phyloP scores from a whole-genome alignment of 176 grass and related monocot genomes.

The Carex pumila region DNA sequence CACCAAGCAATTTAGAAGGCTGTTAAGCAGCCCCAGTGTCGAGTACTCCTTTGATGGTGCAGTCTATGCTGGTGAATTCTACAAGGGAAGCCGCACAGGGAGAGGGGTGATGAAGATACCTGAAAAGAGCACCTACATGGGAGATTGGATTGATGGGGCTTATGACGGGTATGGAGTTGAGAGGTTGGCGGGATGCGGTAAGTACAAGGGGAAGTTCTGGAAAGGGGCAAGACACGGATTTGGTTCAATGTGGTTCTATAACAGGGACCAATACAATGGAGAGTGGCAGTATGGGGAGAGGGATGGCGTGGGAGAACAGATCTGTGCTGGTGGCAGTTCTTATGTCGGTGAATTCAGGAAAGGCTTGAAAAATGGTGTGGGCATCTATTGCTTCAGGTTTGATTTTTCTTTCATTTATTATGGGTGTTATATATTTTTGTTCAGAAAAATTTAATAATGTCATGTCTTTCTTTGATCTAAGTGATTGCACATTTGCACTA shows the following conservation, averaged over 20 bases:
- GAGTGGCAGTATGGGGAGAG: slow-evolving; percentile 63
- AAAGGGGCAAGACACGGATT: slow-evolving; percentile 57
- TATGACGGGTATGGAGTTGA: slow-evolving; percentile 77
- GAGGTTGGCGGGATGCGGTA: slow-evolving; percentile 55
- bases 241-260: slow-evolving; percentile 64
- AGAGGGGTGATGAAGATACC: slow-evolving; percentile 57
- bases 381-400: slow-evolving; percentile 67
- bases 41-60: slow-evolving; percentile 67
- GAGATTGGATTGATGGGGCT: slow-evolving; percentile 76
- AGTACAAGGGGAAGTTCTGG: slow-evolving; percentile 57
- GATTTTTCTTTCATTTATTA: neutral
- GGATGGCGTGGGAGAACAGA: slow-evolving; percentile 52
- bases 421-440: neutral
- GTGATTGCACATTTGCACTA: neutral
- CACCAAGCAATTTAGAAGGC: slow-evolving; percentile 24
- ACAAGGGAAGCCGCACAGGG: slow-evolving; percentile 57
- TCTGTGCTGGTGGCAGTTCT: slow-evolving; percentile 57
- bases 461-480: neutral
- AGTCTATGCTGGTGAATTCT: slow-evolving; percentile 78
- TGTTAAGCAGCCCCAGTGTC: slow-evolving; percentile 13
- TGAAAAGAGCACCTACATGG: slow-evolving; percentile 61
- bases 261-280: slow-evolving; percentile 59
- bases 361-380: slow-evolving; percentile 60
- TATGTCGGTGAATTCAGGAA: slow-evolving; percentile 72
- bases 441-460: neutral